These are phyloP conservation scores for Sugiyamaella paludigena DNA, from an alignment of 1,139 yeast genomes.

Conservation along the genomic window DNA sequence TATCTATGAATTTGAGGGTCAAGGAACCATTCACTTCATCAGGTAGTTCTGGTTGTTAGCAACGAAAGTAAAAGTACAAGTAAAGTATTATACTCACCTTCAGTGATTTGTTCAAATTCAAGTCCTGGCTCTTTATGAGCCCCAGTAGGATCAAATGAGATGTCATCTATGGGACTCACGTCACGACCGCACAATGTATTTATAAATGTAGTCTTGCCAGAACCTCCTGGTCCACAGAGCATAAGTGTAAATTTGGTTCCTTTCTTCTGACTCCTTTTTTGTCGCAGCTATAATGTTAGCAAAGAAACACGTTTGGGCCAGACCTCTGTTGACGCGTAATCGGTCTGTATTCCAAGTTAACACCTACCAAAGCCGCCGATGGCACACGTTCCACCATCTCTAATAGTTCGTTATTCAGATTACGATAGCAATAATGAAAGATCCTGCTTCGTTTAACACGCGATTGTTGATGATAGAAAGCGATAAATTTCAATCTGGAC, in stretches of 20 bases:
- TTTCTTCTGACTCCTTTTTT: conserved; percentile 74
- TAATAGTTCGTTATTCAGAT: not conserved
- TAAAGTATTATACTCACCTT: conserved; percentile 13
- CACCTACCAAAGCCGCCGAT: conserved; percentile 25
- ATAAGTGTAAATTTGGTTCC: conserved; percentile 80
- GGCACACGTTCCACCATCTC: conserved; percentile 20
- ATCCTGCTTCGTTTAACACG: too few species aligned
- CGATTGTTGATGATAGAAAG: too few species aligned
- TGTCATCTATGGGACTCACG: conserved; percentile 48
- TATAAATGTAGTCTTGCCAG: conserved; percentile 80
- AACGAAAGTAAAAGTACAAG: not conserved
- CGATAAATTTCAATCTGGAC: too few species aligned
- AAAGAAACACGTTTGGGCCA: not conserved
- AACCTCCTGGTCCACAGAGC: conserved; percentile 76
- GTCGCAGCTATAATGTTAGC: conserved; percentile 44
- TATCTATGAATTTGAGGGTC: conserved; percentile 56
- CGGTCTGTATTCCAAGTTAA: too few species aligned
- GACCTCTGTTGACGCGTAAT: not conserved
- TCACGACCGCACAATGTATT: conserved; percentile 88
- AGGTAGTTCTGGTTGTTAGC: conserved; percentile 28
- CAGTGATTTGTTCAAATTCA: conserved; percentile 45
- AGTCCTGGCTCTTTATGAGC: conserved; percentile 51
- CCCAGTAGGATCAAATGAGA: conserved; percentile 41
- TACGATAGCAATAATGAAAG: too few species aligned
- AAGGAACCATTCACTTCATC: conserved; percentile 77